phyloP scores from a whole-genome alignment of 768 basidiomycete genomes.

The Galerina marginata region DNA sequence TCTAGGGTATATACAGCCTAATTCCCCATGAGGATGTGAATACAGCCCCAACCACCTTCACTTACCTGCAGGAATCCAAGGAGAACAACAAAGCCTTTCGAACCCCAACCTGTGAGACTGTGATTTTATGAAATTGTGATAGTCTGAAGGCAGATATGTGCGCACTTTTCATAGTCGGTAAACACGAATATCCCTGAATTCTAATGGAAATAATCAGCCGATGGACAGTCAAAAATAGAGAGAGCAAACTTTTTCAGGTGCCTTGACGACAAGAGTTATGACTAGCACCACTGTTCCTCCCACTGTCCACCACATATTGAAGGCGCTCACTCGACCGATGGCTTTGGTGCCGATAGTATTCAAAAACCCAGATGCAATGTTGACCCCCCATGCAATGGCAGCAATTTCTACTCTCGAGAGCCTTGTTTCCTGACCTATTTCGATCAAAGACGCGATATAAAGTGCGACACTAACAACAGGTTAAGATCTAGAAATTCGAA shows the following conservation, averaged over 20 bases:
- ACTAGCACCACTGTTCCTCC: constrained; percentile 64
- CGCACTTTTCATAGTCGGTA: constrained; percentile 60
- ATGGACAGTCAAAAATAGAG: not conserved
- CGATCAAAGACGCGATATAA: constrained; percentile 58
- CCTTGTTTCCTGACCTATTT: constrained; percentile 50
- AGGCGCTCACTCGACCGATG: constrained; percentile 58
- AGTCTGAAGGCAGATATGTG: not conserved
- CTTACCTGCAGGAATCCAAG: constrained; percentile 58
- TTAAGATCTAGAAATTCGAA: not conserved
- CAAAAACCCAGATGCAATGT: constrained; percentile 57
- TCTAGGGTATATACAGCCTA: constrained; percentile 65
- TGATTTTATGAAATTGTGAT: not conserved
- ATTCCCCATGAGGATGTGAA: not conserved
- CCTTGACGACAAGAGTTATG: constrained; percentile 59
- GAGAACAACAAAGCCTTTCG: constrained; percentile 59
- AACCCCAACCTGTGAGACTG: constrained; percentile 62
- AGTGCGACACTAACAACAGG: constrained; percentile 47
- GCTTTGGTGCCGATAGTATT: constrained; percentile 63
- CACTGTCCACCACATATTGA: constrained; percentile 67
- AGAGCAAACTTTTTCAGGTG: constrained; percentile 52
- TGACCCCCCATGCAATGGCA: constrained; percentile 62
- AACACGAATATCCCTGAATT: constrained; percentile 60
- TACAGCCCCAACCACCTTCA: not conserved
- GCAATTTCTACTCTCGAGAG: constrained; percentile 54
- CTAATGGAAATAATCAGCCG: constrained; percentile 29